phyloP scores from a whole-genome alignment of 2,329 filamentous ascomycete species.

The Paraphaeosphaeria minitans region DNA sequence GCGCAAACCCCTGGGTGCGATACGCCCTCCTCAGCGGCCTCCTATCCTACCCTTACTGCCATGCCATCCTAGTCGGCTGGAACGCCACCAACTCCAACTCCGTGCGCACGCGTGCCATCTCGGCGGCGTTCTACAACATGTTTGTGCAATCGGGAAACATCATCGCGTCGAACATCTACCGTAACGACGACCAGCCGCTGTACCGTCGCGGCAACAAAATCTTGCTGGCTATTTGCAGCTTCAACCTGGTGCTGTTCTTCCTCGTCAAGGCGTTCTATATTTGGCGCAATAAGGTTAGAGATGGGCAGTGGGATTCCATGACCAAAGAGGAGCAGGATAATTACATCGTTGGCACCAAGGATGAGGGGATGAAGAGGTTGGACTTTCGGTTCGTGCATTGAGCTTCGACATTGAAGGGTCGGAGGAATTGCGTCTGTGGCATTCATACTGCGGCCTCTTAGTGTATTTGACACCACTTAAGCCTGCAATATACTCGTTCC shows the following conservation, averaged over 20 bases:
- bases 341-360: constrained; percentile 34
- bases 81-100: constrained; percentile 47
- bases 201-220: constrained; percentile 51
- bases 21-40: constrained; percentile 58
- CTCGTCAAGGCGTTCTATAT: constrained; percentile 50
- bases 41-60: constrained; percentile 60
- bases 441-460: too few species aligned
- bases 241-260: constrained; percentile 42
- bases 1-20: constrained; percentile 56
- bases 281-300: constrained; percentile 46
- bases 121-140: constrained; percentile 50
- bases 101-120: constrained; percentile 48
- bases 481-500: too few species aligned
- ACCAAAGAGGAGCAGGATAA: constrained; percentile 35
- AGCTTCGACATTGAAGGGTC: too few species aligned
- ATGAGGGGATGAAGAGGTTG: constrained; percentile 36
- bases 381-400: constrained; percentile 41
- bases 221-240: constrained; percentile 39
- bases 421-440: too few species aligned
- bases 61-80: constrained; percentile 50
- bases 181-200: constrained; percentile 51
- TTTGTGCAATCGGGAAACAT: constrained; percentile 56
- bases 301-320: constrained; percentile 35
- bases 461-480: too few species aligned
- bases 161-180: constrained; percentile 56